phyloP scores from a whole-genome alignment of 208 protist genomes.

The Acanthamoeba sp. region DNA sequence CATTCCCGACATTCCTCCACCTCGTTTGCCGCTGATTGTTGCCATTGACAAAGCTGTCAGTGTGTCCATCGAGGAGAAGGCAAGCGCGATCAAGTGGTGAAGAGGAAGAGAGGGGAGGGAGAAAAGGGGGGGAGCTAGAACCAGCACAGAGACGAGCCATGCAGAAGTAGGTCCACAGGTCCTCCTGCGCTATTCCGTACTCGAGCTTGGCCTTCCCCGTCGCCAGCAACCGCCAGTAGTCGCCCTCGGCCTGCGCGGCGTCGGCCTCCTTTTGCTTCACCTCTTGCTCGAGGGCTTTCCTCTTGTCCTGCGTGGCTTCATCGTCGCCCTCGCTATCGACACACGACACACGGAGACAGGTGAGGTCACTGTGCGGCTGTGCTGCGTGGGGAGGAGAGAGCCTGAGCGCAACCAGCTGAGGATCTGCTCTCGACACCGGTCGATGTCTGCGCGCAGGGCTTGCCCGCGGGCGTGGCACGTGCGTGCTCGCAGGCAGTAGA shows the following conservation, averaged over 20 bases:
- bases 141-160: not conserved
- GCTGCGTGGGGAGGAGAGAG: no score
- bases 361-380: no score
- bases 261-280: not conserved
- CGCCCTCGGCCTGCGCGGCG: not conserved
- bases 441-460: not conserved
- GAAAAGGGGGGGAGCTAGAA: not conserved
- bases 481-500: not conserved
- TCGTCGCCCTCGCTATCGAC: no score
- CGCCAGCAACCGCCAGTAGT: not conserved
- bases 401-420: no score
- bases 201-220: slow-evolving; percentile 12
- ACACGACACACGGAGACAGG: no score
- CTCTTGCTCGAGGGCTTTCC: not conserved
- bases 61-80: no score
- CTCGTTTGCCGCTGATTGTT: not conserved
- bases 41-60: no score
- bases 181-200: not conserved
- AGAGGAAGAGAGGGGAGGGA: not conserved
- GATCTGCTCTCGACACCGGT: not conserved
- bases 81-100: no score
- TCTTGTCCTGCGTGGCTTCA: no score
- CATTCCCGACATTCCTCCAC: not conserved
- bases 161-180: slow-evolving; percentile 23
- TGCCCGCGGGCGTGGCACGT: not conserved